Conservation (phyloP, 2,329 filamentous ascomycete species). For the Ceratocystis alfenasii region DNA sequence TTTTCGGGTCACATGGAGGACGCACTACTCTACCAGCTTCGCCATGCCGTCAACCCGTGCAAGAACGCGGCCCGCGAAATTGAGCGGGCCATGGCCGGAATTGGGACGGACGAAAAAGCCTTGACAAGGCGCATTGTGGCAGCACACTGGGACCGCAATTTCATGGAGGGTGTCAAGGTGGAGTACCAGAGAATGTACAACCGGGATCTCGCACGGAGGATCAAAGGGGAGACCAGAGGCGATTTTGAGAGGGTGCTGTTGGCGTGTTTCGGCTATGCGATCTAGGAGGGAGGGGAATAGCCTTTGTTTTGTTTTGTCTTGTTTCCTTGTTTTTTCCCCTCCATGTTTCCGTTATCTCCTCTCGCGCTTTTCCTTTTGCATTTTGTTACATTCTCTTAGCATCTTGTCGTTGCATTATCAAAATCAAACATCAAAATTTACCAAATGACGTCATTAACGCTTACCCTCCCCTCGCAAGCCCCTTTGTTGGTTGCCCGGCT, state of each 20-base stretch:
- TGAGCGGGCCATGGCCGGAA: constrained; percentile 77
- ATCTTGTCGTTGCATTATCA: too few species aligned
- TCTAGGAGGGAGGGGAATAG: constrained; percentile 13
- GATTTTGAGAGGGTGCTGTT: constrained; percentile 70
- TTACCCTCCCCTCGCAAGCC: not conserved
- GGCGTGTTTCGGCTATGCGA: constrained; percentile 45
- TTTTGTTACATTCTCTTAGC: too few species aligned
- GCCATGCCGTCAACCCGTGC: constrained; percentile 63
- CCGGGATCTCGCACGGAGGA: constrained; percentile 53
- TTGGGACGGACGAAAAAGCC: constrained; percentile 75
- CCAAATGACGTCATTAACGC: not conserved
- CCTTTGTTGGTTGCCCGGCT: not conserved
- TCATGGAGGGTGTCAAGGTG: constrained; percentile 64
- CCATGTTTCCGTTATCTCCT: not conserved
- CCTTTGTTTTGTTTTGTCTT: not conserved
- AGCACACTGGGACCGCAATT: constrained; percentile 67
- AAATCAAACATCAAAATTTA: too few species aligned
- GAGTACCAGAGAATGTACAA: constrained; percentile 64
- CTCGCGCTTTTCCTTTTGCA: not conserved
- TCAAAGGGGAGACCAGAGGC: constrained; percentile 73
- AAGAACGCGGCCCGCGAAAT: constrained; percentile 71
- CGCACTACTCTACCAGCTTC: constrained; percentile 69
- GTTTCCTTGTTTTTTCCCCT: not conserved
- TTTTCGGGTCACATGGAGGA: constrained; percentile 90
- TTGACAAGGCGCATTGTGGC: constrained; percentile 68